Evolutionary conservation across 495 filamentous ascomycete genomes (phyloP).

Genomic region (Daldinia grandis): DNA sequence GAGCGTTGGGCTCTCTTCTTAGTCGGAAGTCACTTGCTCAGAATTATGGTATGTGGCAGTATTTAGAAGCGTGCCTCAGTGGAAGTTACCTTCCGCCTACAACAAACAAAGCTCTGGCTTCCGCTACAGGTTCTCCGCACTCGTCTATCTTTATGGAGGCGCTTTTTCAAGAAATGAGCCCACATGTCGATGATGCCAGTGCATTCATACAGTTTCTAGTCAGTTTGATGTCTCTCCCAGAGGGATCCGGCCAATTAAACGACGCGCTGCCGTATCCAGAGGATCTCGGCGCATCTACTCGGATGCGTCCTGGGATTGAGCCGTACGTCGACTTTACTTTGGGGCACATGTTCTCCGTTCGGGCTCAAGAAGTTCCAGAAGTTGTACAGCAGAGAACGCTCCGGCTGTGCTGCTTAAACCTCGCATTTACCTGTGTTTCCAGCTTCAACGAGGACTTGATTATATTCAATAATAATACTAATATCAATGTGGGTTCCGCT

Average conservation of each 20-base stretch:
- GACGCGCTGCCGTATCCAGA: slow-evolving; percentile 89
- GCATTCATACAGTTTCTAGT: slow-evolving; percentile 80
- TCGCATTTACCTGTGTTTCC: slow-evolving; percentile 74
- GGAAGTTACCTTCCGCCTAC: slow-evolving; percentile 55
- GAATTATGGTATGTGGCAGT: slow-evolving; percentile 72
- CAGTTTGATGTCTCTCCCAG: slow-evolving; percentile 69
- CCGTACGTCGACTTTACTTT: slow-evolving; percentile 90
- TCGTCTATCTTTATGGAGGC: slow-evolving; percentile 60
- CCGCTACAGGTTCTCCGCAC: slow-evolving; percentile 30
- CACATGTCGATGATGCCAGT: slow-evolving; percentile 80
- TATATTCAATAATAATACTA: slow-evolving; percentile 77
- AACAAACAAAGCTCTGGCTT: slow-evolving; percentile 26
- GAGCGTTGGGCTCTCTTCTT: slow-evolving; percentile 71
- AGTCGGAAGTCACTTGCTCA: slow-evolving; percentile 67
- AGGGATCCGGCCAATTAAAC: slow-evolving; percentile 65
- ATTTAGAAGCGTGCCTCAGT: slow-evolving; percentile 76
- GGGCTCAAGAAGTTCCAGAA: slow-evolving; percentile 66
- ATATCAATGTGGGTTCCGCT: slow-evolving; percentile 73
- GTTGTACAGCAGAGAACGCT: slow-evolving; percentile 71
- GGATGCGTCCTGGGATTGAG: slow-evolving; percentile 83
- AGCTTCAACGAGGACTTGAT: slow-evolving; percentile 95
- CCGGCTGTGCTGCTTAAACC: slow-evolving; percentile 78
- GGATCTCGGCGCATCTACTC: slow-evolving; percentile 76
- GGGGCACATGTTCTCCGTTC: slow-evolving; percentile 73
- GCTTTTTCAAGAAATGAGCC: slow-evolving; percentile 66